A percentile compares a stretch with the other conserved stretches of the same genome.
phyloP scores from a whole-genome alignment of 2,329 filamentous ascomycete genomes.

The Fusarium virguliforme region DNA sequence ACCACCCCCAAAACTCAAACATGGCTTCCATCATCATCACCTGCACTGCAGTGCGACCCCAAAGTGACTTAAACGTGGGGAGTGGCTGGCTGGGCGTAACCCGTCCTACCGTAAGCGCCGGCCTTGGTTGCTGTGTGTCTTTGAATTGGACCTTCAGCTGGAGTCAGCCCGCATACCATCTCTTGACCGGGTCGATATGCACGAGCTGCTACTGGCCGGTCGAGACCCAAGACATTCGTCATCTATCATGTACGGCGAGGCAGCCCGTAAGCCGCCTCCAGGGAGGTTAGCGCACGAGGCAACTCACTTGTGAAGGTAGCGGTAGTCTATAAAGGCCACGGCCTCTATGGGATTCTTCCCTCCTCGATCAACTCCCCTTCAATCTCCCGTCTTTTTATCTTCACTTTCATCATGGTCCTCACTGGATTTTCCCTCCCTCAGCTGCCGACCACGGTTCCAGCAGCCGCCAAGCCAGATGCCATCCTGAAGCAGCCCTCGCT shows the following conservation, averaged over 20 bases:
- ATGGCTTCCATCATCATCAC: not conserved
- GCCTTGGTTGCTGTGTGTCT: not conserved
- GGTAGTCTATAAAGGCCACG: not conserved
- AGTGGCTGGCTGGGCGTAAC: constrained; percentile 16
- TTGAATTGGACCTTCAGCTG: constrained; percentile 10
- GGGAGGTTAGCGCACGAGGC: not conserved
- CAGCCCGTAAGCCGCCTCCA: not conserved
- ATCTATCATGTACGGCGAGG: not conserved
- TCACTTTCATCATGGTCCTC: constrained; percentile 17
- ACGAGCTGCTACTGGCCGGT: not conserved
- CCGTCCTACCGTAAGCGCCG: constrained; percentile 4
- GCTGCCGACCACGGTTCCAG: constrained; percentile 8
- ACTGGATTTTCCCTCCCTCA: constrained; percentile 17
- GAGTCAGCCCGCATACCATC: constrained; percentile 16
- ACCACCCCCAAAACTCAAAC: not conserved
- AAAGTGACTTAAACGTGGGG: not conserved
- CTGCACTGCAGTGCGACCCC: not conserved
- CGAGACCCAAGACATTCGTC: not conserved
- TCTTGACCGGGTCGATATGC: not conserved
- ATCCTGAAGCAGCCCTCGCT: constrained; percentile 52
- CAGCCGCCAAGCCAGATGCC: constrained; percentile 8
- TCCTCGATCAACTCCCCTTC: not conserved
- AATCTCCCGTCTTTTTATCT: not conserved
- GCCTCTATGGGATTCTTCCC: not conserved
- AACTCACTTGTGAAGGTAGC: not conserved